Evolutionary conservation across 257 asterid species (phyloP), one percentile per base, ranked within the genome.

Genomic region (Leptodermis oblonga): DNA sequence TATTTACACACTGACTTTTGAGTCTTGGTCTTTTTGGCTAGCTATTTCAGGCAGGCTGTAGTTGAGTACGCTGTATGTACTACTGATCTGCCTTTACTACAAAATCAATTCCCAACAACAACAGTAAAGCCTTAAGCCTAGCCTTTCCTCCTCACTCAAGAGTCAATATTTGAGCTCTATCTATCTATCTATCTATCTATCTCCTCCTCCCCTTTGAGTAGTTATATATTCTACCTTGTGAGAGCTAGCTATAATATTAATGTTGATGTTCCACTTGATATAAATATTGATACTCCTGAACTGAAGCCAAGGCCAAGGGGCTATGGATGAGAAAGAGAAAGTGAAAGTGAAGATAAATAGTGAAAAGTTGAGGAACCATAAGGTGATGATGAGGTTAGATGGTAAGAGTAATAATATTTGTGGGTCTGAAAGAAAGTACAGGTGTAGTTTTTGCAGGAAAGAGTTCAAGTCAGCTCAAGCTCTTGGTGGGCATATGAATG

Each of bases 401-500:
- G n/a, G n/a, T n/a, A n/a, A n/a, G n/a, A n/a, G n/a, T n/a, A n/a
- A n/a, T n/a, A n/a, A n/a, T n/a, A n/a, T n/a, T n/a, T n/a, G n/a
- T n/a, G n/a, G 95, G 96, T 88, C 90, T 30, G 86, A 82, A 20
- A 82, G 91, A 18, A 77, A 74, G 82, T 86, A 83, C 77, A 74
- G 48, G 5, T 87, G 90, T 83, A 82, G 82, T 83, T 87, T 86
- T 52, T 87, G 90, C 85, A 89, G 80, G 80, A 86, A 81, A 67
- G 95, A 86, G 79, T 88, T 84, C 86, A 86, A 79, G 26, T 88
- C 95, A 68, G 90, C 92, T 18, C 95, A 88, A 67, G 95, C 95
- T 30, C 95, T 87, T 65, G 95, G 95, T 0, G 91, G 95, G 1
- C 95, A 87, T 25, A 87, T 87, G 95, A 88, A 88, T 67, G 85